Percentiles rank a stretch among this genome's conserved stretches.
Evolutionary conservation across 495 filamentous ascomycete genomes (phyloP).

Genomic region (Penicillium egyptiacum): DNA sequence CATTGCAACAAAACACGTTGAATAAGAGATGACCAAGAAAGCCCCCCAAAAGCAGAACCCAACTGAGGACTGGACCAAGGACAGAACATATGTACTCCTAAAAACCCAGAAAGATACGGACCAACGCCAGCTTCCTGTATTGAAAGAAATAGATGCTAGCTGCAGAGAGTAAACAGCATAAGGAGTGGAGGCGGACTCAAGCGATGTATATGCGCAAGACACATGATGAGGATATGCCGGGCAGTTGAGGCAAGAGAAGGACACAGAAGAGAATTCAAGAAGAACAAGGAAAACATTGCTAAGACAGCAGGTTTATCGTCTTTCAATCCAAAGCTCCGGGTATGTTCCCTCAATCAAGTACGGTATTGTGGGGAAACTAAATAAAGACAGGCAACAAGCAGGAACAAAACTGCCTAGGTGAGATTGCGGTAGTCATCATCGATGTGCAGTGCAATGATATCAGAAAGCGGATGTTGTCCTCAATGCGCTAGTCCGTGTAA

Average conservation of each 20-base stretch:
- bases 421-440: not conserved
- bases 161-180: conserved; percentile 2
- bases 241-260: conserved; percentile 1
- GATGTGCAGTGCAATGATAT: not conserved
- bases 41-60: not conserved
- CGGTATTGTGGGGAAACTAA: conserved; percentile 9
- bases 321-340: conserved; percentile 24
- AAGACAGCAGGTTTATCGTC: conserved; percentile 20
- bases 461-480: conserved; percentile 42
- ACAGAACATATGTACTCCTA: not conserved
- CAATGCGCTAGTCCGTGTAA: conserved; percentile 44
- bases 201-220: conserved; percentile 14
- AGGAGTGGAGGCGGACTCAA: conserved; percentile 7
- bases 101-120: conserved; percentile 2
- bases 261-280: not conserved
- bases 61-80: not conserved
- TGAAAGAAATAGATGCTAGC: conserved; percentile 16
- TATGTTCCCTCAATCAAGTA: conserved; percentile 17
- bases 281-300: conserved; percentile 11
- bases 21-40: not conserved
- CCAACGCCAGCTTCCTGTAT: conserved; percentile 38
- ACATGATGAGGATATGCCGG: not conserved
- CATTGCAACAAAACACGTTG: not conserved
- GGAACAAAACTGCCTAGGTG: not conserved
- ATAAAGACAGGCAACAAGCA: conserved; percentile 4